Conservation (phyloP, 169 alveolate genomes). For the Theileria annulata region DNA sequence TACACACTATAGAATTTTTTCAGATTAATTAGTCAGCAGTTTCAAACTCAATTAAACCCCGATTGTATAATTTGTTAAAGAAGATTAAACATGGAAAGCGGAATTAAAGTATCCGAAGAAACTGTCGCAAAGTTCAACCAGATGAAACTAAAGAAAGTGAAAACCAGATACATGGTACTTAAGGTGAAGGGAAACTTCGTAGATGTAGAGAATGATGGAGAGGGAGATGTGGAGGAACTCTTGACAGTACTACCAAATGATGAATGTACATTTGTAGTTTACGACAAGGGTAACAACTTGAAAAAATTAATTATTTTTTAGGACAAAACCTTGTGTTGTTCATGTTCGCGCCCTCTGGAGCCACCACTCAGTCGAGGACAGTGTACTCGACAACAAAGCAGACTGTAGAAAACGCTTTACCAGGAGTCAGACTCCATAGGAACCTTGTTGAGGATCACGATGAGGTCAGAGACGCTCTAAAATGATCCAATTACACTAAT, state of each 20-base stretch:
- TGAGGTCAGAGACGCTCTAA: constrained; percentile 57
- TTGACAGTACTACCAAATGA: constrained; percentile 47
- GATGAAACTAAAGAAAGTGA: constrained; percentile 73
- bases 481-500: neutral
- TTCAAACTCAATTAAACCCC: neutral
- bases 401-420: constrained; percentile 73
- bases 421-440: constrained; percentile 70
- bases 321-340: constrained; percentile 74
- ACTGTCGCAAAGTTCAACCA: constrained; percentile 70
- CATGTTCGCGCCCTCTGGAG: constrained; percentile 75
- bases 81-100: constrained; percentile 73
- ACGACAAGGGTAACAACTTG: constrained; percentile 67
- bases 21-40: neutral
- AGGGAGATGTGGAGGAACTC: constrained; percentile 66
- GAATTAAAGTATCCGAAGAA: constrained; percentile 74
- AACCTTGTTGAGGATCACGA: constrained; percentile 74
- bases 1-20: neutral
- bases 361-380: constrained; percentile 74
- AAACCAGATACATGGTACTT: constrained; percentile 70
- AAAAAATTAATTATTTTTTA: constrained; percentile 1
- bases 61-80: neutral
- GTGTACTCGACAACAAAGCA: constrained; percentile 79
- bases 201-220: constrained; percentile 36
- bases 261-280: constrained; percentile 79
- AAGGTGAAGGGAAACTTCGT: constrained; percentile 58